Percentiles rank a stretch among this genome's conserved stretches.
These are phyloP conservation scores for Suillus weaverae DNA, from an alignment of 768 basidiomycete genomes.

Conservation along the genomic window DNA sequence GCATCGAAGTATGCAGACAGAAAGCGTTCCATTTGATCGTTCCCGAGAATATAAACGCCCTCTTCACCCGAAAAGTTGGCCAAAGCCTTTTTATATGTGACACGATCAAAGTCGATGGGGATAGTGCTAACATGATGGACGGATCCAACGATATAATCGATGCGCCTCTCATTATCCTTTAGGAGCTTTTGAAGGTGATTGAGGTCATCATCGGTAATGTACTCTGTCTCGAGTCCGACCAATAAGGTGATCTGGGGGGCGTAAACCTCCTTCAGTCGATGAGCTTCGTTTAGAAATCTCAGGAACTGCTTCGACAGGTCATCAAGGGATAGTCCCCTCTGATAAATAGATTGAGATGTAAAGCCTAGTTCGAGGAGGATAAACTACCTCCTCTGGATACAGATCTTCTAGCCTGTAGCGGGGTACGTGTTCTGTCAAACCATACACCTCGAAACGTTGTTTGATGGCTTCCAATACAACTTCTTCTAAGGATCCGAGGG, in stretches of 20 bases:
- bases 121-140: conserved; percentile 87
- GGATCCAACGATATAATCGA: conserved; percentile 92
- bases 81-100: conserved; percentile 67
- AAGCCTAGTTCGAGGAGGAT: conserved; percentile 11
- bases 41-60: conserved; percentile 23
- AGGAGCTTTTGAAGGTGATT: conserved; percentile 56
- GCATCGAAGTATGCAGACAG: conserved; percentile 80
- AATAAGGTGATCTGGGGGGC: conserved; percentile 69
- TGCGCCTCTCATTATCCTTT: conserved; percentile 41
- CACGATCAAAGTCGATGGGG: conserved; percentile 89
- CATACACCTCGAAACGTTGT: conserved; percentile 78
- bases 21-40: conserved; percentile 43
- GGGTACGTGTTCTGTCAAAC: conserved; percentile 91
- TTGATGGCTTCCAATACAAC: conserved; percentile 79
- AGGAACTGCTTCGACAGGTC: conserved; percentile 66
- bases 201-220: conserved; percentile 70
- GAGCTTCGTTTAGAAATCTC: conserved; percentile 75
- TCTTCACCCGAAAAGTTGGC: conserved; percentile 36
- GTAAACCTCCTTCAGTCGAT: conserved; percentile 67
- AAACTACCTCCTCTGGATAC: conserved; percentile 91
- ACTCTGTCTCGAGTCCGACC: conserved; percentile 92
- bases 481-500: conserved; percentile 74
- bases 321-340: conserved; percentile 57
- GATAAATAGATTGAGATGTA: conserved; percentile 17
- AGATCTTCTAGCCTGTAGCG: conserved; percentile 79